A percentile compares a stretch with the other conserved stretches of the same genome.
phyloP scores from a whole-genome alignment of 2,329 filamentous ascomycete species.

The Neocucurbitaria cava region DNA sequence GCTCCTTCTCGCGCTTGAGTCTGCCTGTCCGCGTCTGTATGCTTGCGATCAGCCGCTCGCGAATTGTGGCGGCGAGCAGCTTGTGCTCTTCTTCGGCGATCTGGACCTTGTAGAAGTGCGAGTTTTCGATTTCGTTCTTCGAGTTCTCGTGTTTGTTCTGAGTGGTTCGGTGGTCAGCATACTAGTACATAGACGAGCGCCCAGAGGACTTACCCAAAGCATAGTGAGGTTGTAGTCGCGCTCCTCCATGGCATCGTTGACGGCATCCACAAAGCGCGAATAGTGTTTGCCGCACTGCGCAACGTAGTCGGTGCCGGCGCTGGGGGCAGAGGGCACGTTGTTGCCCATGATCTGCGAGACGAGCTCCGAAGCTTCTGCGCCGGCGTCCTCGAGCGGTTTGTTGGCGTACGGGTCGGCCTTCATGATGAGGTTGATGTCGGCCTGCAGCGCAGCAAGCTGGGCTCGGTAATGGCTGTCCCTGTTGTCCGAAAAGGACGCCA shows the following conservation, averaged over 20 bases:
- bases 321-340: conserved; percentile 50
- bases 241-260: conserved; percentile 88
- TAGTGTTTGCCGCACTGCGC: conserved; percentile 79
- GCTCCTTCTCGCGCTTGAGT: conserved; percentile 70
- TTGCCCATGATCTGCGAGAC: conserved; percentile 55
- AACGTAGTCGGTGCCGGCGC: conserved; percentile 72
- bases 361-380: conserved; percentile 71
- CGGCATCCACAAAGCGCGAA: conserved; percentile 80
- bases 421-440: conserved; percentile 85
- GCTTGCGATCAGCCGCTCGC: conserved; percentile 65
- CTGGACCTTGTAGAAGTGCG: conserved; percentile 65
- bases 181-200: not conserved
- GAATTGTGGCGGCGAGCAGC: conserved; percentile 64
- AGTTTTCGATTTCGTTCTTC: conserved; percentile 62
- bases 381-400: conserved; percentile 69
- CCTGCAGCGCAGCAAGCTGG: conserved; percentile 89
- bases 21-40: conserved; percentile 64
- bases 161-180: conserved; percentile 18
- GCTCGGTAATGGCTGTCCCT: conserved; percentile 85
- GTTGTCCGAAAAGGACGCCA: conserved; percentile 79
- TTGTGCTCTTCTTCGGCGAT: conserved; percentile 70
- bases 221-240: conserved; percentile 83
- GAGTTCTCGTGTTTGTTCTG: conserved; percentile 65
- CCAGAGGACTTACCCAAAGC: conserved; percentile 71
- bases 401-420: conserved; percentile 81